Percentiles rank a stretch among this genome's conserved stretches.
These are phyloP conservation scores for Fusarium sp. DNA, from an alignment of 2,329 filamentous ascomycete species.

Conservation along the genomic window DNA sequence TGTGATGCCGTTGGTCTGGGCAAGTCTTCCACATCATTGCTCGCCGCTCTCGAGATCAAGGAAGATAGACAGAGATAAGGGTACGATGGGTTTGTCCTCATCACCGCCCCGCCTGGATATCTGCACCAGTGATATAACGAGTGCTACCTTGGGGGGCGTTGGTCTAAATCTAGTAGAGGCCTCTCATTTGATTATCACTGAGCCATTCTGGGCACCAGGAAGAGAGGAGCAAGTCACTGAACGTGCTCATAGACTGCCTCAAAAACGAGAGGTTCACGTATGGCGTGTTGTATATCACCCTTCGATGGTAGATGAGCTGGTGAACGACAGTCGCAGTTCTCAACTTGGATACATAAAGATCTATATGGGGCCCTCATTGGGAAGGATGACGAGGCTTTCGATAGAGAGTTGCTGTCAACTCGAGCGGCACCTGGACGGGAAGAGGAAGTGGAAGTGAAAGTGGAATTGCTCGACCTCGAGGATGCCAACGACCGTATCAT, in stretches of 20 bases:
- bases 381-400: background rate
- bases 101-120: background rate
- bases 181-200: background rate
- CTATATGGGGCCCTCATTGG: background rate
- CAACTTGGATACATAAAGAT: background rate
- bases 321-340: background rate
- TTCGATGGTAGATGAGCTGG: background rate
- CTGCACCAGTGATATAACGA: background rate
- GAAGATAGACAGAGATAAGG: background rate
- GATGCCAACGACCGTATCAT: background rate
- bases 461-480: background rate
- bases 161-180: background rate
- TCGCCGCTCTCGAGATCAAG: background rate
- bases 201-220: background rate
- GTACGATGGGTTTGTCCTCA: background rate
- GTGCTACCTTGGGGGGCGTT: background rate
- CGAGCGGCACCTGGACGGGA: background rate
- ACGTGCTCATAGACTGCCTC: background rate
- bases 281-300: background rate
- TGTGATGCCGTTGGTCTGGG: background rate
- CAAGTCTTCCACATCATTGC: background rate
- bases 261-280: background rate
- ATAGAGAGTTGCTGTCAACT: background rate
- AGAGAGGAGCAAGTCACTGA: background rate
- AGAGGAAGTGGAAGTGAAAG: background rate